These are phyloP conservation scores for Cyclotella distinguenda DNA, from an alignment of 108 stramenopile species.

Conservation along the genomic window DNA sequence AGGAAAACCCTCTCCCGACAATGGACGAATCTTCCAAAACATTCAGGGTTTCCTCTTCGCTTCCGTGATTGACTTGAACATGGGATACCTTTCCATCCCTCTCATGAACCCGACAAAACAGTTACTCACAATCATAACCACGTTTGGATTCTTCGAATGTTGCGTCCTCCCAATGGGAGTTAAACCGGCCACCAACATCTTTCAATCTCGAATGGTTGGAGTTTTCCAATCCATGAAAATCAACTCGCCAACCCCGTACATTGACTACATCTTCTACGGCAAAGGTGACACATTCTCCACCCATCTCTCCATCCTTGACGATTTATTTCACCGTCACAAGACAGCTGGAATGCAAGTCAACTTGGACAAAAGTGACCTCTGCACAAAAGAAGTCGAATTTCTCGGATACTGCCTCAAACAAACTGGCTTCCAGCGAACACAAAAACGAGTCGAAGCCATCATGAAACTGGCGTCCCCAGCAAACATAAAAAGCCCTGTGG, in stretches of 20 bases:
- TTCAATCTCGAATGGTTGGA: no score
- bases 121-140: conserved; percentile 4
- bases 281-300: background rate
- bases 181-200: no score
- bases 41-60: background rate
- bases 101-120: background rate
- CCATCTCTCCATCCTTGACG: background rate
- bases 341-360: conserved; percentile 31
- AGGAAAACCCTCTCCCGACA: background rate
- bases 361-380: conserved; percentile 16
- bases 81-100: conserved; percentile 19
- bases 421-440: background rate
- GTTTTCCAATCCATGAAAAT: no score
- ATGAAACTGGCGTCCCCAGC: conserved; percentile 7
- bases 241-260: no score
- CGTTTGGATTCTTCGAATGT: no score
- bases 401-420: conserved; percentile 10
- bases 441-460: conserved; percentile 22
- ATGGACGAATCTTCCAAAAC: conserved; percentile 1
- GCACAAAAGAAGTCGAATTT: conserved; percentile 18
- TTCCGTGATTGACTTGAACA: conserved; percentile 1
- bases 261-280: no score
- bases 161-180: no score
- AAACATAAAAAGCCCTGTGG: conserved; percentile 19
- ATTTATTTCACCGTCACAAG: background rate